Evolutionary conservation across 176 grass and related monocot species (phyloP), one percentile per base, ranked within the genome.

Genomic region (Zoysia pacifica): DNA sequence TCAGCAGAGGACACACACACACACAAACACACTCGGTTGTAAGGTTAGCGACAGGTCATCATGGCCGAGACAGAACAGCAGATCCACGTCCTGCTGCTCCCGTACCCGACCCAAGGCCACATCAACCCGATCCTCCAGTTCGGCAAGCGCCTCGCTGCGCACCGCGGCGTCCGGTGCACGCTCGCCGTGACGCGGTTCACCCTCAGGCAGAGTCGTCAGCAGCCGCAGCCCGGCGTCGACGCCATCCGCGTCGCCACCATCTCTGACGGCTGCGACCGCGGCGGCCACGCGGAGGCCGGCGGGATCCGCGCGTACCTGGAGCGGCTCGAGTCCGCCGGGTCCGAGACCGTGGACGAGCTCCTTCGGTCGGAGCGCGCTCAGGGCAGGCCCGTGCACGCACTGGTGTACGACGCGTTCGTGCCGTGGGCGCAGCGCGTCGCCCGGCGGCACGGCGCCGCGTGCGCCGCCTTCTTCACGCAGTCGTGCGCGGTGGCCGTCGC

Each of bases 81-180:
- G 28, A 10, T 76, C 59, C 86, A 89, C 67, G 83, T 93, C 9
- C 68, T 97, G 11, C 60, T 97, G 2, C 2, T 93, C 46, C 75
- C 93, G 6, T 97, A 87, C 88, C 90, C 93, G 2, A 49, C 42
- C 60, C 93, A 97, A 71, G 88, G 93, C 68, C 93, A 93, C 81
- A 82, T 97, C 78, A 92, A 91, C 81, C 93, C 94, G 48, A 70
- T 97, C 64, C 84, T 97, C 44, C 81, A 93, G 43, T 81, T 93
- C 14, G 91, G 82, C 46, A 93, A 91, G 71, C 87, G 87, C 5
- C 86, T 93, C 75, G 68, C 77, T 55, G 59, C 48, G 11, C 76
- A 68, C 50, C 11, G 37, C n/a, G 93, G 90, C 48, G 79, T 90
- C 28, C 77, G 77, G 9, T 82, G 80, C 67, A 88, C 93, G 2